Evolutionary conservation across 352 stramenopile species (phyloP), one percentile per base, ranked within the genome.

Genomic region (Phytopythium boreale): DNA sequence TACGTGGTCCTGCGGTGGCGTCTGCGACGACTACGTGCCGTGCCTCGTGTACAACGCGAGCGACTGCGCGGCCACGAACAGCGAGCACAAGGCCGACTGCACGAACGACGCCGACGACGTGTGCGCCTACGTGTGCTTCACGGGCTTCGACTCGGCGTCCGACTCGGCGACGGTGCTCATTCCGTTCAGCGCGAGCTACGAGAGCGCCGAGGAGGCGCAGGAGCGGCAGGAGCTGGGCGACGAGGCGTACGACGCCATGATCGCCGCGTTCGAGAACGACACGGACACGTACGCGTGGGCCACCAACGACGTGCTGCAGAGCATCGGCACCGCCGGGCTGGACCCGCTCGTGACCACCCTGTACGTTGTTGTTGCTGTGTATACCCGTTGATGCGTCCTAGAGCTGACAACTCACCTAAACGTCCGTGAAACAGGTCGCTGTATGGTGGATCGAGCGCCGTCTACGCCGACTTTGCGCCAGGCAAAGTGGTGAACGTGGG

Each of bases 211-310:
- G 56, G 68, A 76, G 46, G 60, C 58, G 0, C 64, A 69, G 20
- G 68, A 56, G 26, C 58, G 52, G 27, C 55, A 59, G 1, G 51
- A 61, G 5, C 62, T 61, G 50, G 57, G 34, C 50, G n/a, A 46
- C 24, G 59, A 66, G 31, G 44, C 44, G 19, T 51, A 51, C 44
- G 64, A 66, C 44, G 50, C 67, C n/a, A 46, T 37, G 10, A 52
- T 70, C 51, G 49, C 59, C 26, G 56, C 59, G 4, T 75, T 72
- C 34, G 39, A 57, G 5, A 66, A 76, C 44, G 69, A 65, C 17
- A 74, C 71, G 43, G 61, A 57, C n/a, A 52, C 59, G 15, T 76
- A 66, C 65, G 68, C 68, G 4, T 76, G 53, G n/a, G 71, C 57
- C 0, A 70, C 59, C 56, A 76, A 79, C 43, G 63, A 74, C 39